Conservation (phyloP, 768 basidiomycete genomes). For the Lentinula edodes region DNA sequence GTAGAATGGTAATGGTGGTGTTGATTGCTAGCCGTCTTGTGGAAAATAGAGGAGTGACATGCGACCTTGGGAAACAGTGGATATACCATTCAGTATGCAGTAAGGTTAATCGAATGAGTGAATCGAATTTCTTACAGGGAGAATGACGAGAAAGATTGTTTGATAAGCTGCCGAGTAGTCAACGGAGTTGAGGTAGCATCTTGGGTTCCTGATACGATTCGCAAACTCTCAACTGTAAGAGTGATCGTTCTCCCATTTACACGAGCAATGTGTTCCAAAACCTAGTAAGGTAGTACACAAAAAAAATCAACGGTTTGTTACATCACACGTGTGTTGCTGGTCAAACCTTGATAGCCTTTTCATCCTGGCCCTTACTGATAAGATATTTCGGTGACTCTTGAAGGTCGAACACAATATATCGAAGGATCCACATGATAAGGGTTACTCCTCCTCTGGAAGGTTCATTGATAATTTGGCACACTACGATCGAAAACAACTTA, state of each 20-base stretch:
- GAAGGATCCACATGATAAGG: slow-evolving; percentile 46
- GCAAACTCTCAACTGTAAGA: slow-evolving; percentile 40
- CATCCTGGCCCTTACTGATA: slow-evolving; percentile 49
- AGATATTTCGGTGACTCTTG: slow-evolving; percentile 62
- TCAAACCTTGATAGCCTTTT: slow-evolving; percentile 43
- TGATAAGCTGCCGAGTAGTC: slow-evolving; percentile 24
- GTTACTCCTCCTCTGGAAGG: slow-evolving; percentile 38
- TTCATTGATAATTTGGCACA: not conserved
- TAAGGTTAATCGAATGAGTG: not conserved
- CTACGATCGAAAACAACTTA: slow-evolving; percentile 14
- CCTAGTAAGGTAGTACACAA: slow-evolving; percentile 18
- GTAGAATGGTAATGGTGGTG: slow-evolving; percentile 40
- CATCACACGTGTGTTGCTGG: not conserved
- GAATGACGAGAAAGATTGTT: slow-evolving; percentile 28
- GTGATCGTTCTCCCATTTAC: slow-evolving; percentile 40
- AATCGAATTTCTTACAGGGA: slow-evolving; percentile 27
- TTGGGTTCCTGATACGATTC: slow-evolving; percentile 19
- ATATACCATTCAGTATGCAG: not conserved
- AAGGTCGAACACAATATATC: slow-evolving; percentile 52
- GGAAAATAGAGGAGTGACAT: slow-evolving; percentile 44
- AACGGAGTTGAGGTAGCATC: slow-evolving; percentile 11
- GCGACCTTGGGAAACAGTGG: slow-evolving; percentile 26
- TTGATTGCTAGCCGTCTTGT: slow-evolving; percentile 37
- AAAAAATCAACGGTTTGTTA: not conserved
- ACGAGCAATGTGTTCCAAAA: slow-evolving; percentile 42